phyloP scores from a whole-genome alignment of 176 grass and related monocot genomes.

The Miscanthus lutarioriparius region DNA sequence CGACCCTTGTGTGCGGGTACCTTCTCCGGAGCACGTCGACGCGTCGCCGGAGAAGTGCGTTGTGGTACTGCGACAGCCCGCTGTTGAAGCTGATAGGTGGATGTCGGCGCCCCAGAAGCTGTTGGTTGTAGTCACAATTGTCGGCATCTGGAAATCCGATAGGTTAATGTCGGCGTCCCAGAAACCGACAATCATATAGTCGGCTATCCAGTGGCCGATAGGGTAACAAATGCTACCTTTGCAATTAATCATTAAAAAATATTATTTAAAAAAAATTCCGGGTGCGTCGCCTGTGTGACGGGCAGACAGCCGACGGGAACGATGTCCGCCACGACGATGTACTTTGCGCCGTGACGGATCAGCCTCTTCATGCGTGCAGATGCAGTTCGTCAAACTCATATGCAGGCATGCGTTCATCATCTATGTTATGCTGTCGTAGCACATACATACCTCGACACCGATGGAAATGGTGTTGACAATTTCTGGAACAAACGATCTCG shows the following conservation, averaged over 20 bases:
- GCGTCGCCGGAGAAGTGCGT: slow-evolving; percentile 4
- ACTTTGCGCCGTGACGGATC: slow-evolving; percentile 34
- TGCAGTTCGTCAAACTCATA: no score
- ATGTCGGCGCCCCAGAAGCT: slow-evolving; percentile 51
- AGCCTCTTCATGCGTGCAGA: slow-evolving; percentile 23
- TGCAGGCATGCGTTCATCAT: no score
- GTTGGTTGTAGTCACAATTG: slow-evolving; percentile 39
- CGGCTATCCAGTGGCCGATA: no score
- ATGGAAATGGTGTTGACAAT: slow-evolving; percentile 26
- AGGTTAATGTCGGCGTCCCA: no score
- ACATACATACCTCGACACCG: slow-evolving; percentile 35
- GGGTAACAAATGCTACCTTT: no score
- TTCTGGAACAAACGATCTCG: slow-evolving; percentile 14
- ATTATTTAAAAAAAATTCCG: no score
- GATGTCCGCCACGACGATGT: slow-evolving; percentile 36
- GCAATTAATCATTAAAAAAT: no score
- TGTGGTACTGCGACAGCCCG: slow-evolving; percentile 37
- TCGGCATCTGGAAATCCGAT: no score
- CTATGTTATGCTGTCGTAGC: no score
- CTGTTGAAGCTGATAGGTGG: slow-evolving; percentile 31
- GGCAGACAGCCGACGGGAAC: slow-evolving; percentile 46
- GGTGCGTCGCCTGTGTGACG: not conserved
- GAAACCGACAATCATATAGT: no score
- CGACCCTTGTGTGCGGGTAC: slow-evolving; percentile 7
- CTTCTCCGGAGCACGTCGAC: not conserved